Evolutionary conservation across 176 grass and related monocot genomes (phyloP).

Genomic region (Carex littledalei): DNA sequence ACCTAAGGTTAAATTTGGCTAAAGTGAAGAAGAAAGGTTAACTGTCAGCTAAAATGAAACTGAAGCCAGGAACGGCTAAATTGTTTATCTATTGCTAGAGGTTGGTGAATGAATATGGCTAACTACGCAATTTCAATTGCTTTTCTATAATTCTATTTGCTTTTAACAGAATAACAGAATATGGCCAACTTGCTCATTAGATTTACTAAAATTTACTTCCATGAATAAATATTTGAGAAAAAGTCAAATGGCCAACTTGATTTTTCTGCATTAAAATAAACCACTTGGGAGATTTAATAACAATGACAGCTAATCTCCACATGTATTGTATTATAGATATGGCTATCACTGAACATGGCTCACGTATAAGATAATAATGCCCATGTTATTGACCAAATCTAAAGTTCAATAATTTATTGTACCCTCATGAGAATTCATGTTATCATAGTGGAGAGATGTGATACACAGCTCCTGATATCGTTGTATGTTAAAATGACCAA

Average conservation of each 20-base stretch:
- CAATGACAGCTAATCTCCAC: neutral
- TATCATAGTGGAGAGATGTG: neutral
- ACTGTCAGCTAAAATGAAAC: neutral
- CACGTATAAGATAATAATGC: neutral
- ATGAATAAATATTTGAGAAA: too few relatives aligned
- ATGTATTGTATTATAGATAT: neutral
- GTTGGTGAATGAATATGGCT: neutral
- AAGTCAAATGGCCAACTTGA: neutral
- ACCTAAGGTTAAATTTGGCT: neutral
- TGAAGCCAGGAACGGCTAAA: neutral
- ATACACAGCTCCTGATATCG: neutral
- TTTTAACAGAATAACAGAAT: neutral
- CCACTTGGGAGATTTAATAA: neutral
- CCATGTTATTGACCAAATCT: neutral
- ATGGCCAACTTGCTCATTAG: neutral
- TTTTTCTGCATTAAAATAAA: neutral
- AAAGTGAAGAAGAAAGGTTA: neutral
- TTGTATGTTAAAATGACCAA: neutral
- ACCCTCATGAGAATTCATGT: neutral
- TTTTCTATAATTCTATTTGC: neutral
- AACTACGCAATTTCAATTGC: neutral
- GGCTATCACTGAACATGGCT: neutral
- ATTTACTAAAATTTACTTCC: too few relatives aligned
- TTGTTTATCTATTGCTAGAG: neutral
- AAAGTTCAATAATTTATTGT: neutral